These are phyloP conservation scores for Podaxis mareebaensis DNA, from an alignment of 768 basidiomycete species.

Conservation along the genomic window DNA sequence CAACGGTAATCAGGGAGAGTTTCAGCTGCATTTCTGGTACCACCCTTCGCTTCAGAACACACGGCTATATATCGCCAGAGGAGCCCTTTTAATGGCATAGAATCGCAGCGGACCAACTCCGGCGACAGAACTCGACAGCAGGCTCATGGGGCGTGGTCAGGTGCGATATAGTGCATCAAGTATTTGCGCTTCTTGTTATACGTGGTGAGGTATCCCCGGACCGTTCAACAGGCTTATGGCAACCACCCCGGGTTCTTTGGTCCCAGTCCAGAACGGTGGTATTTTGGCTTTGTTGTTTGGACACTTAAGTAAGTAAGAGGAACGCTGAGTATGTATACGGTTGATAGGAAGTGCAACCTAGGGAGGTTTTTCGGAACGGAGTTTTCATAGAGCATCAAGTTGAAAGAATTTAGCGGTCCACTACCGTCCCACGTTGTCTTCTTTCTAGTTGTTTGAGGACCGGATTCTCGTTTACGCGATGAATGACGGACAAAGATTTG, in stretches of 20 bases:
- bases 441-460: neutral
- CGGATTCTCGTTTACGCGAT: neutral
- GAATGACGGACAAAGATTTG: neutral
- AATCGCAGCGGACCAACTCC: slow-evolving; percentile 10
- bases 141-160: slow-evolving; percentile 10
- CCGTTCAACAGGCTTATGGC: neutral
- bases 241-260: neutral
- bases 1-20: neutral
- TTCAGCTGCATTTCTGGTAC: neutral
- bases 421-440: neutral
- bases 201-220: neutral
- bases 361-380: neutral
- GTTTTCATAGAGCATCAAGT: neutral
- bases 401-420: neutral
- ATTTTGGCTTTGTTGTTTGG: neutral
- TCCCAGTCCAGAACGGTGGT: neutral
- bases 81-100: too few species aligned
- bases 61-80: neutral
- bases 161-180: neutral
- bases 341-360: neutral
- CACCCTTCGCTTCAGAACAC: neutral
- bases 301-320: too few species aligned
- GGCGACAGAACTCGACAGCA: neutral
- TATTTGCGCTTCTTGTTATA: neutral
- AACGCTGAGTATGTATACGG: too few species aligned